These are phyloP conservation scores for Chalciporus piperatus DNA, from an alignment of 768 basidiomycete species.

Conservation along the genomic window DNA sequence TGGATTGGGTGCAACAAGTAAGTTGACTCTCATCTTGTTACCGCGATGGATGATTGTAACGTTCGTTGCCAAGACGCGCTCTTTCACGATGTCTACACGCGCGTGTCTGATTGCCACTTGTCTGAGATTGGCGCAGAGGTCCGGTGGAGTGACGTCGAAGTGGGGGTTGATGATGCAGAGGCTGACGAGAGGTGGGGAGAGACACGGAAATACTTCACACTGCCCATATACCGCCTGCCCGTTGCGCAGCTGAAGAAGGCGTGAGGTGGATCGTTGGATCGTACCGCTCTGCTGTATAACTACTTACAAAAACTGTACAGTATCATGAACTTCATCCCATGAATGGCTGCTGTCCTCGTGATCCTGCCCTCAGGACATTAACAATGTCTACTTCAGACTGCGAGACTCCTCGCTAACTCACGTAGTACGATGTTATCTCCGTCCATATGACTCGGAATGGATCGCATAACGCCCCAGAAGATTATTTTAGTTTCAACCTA, in stretches of 20 bases:
- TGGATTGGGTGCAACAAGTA: conserved; percentile 92
- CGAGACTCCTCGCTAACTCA: too few species aligned
- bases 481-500: too few species aligned
- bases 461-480: too few species aligned
- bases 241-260: conserved; percentile 36
- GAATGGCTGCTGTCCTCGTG: too few species aligned
- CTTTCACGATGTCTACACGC: conserved; percentile 91
- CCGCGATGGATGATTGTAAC: background rate
- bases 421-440: too few species aligned
- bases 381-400: too few species aligned
- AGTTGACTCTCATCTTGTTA: conserved; percentile 25
- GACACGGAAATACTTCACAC: conserved; percentile 70
- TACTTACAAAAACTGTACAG: background rate
- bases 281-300: background rate
- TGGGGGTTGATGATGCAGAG: conserved; percentile 42
- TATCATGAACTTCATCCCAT: too few species aligned
- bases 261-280: background rate
- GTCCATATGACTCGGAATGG: too few species aligned
- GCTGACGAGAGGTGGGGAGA: conserved; percentile 70
- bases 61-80: conserved; percentile 56
- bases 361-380: too few species aligned
- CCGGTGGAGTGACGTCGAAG: conserved; percentile 79
- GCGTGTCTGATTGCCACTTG: conserved; percentile 81
- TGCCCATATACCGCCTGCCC: conserved; percentile 74
- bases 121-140: conserved; percentile 77